These are phyloP conservation scores for Globisporangium nunn DNA, from an alignment of 352 stramenopile genomes.

Conservation along the genomic window DNA sequence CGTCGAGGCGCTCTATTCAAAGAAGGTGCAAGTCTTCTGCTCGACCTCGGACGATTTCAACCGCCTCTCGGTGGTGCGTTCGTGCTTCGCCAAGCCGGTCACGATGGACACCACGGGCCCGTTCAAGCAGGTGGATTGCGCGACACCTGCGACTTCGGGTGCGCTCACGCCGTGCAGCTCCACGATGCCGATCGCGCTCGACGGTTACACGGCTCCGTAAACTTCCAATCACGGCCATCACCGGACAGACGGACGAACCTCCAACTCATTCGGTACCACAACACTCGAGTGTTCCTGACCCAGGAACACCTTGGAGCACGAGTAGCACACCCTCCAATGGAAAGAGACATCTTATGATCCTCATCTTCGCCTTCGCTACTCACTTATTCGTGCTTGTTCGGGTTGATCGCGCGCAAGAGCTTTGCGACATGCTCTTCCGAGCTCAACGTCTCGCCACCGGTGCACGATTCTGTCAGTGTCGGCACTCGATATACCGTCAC, in stretches of 20 bases:
- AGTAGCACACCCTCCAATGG: neutral
- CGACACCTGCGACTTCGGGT: neutral
- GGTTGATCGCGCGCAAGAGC: conserved; percentile 39
- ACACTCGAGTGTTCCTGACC: too few species aligned
- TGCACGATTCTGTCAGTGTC: conserved; percentile 19
- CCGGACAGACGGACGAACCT: too few species aligned
- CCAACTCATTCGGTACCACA: too few species aligned
- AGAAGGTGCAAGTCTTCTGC: conserved; percentile 66
- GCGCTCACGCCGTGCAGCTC: neutral
- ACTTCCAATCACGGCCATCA: neutral
- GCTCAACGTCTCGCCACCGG: conserved; percentile 10
- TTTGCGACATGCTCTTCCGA: conserved; percentile 48
- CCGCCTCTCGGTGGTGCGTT: conserved; percentile 62
- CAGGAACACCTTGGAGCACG: too few species aligned
- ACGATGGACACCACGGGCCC: neutral
- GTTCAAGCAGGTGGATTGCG: conserved; percentile 1
- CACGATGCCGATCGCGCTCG: neutral
- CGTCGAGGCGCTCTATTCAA: conserved; percentile 46
- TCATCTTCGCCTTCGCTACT: conserved; percentile 8
- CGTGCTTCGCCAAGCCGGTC: conserved; percentile 44
- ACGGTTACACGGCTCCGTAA: conserved; percentile 1
- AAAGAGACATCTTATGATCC: conserved; percentile 24
- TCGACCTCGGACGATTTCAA: conserved; percentile 46
- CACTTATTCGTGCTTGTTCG: conserved; percentile 53
- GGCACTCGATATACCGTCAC: conserved; percentile 72